These are phyloP conservation scores for Globisporangium cylindrosporum DNA, from an alignment of 352 stramenopile species.

Conservation along the genomic window DNA sequence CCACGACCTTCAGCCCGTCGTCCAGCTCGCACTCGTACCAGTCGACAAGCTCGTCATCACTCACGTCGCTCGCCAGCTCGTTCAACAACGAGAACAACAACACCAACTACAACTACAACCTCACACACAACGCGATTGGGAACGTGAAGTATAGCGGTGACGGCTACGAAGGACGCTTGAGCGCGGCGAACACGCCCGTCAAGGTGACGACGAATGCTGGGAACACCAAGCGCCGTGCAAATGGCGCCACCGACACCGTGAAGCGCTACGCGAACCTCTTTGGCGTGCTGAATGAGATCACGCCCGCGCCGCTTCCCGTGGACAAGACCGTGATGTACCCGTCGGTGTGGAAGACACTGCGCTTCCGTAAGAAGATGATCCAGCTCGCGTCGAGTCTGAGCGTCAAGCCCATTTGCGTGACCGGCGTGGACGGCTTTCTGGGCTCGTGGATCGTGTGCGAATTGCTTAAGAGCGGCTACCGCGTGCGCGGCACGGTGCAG, in stretches of 20 bases:
- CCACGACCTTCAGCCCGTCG: slow-evolving; percentile 17
- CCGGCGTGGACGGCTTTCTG: slow-evolving; percentile 82
- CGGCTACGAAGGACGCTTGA: slow-evolving; percentile 10
- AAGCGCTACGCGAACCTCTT: slow-evolving; percentile 22
- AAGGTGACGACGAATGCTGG: slow-evolving; percentile 5
- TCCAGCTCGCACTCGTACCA: slow-evolving; percentile 18
- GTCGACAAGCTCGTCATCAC: slow-evolving; percentile 25
- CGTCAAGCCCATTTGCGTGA: slow-evolving; percentile 85
- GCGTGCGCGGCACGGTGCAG: slow-evolving; percentile 82
- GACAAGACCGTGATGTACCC: slow-evolving; percentile 56
- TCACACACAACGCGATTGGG: slow-evolving; percentile 17
- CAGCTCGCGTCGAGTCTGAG: slow-evolving; percentile 66
- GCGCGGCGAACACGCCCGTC: slow-evolving; percentile 14
- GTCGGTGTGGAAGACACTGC: slow-evolving; percentile 74
- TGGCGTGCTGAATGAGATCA: slow-evolving; percentile 17
- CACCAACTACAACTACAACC: slow-evolving; percentile 13
- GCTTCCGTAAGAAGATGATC: slow-evolving; percentile 83
- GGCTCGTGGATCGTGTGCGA: slow-evolving; percentile 85
- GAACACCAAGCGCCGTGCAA: slow-evolving; percentile 12
- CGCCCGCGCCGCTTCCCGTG: slow-evolving; percentile 5
- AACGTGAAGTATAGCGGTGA: slow-evolving; percentile 7
- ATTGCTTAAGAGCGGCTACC: slow-evolving; percentile 72
- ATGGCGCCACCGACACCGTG: slow-evolving; percentile 10
- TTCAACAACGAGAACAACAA: slow-evolving; percentile 18
- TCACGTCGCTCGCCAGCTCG: slow-evolving; percentile 17